Evolutionary conservation across 2,329 filamentous ascomycete genomes (phyloP), one percentile per base, ranked within the genome.

Genomic region (Penicillium freii): DNA sequence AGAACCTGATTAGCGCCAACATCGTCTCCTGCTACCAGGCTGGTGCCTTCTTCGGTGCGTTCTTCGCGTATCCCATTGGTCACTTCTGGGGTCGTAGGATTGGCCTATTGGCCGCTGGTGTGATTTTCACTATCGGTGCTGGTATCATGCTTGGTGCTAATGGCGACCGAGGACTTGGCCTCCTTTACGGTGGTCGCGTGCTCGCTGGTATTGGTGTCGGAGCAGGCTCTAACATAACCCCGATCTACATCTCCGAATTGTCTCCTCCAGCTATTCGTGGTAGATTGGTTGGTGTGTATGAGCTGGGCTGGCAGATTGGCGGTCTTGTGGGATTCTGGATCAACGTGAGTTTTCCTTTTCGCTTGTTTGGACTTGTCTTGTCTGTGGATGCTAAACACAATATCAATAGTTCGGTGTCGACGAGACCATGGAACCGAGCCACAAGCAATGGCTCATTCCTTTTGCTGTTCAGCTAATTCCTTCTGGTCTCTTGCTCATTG

Each of bases 1-100:
- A 10, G 70, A 81, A 85, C 31, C 74, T 89, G 4, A 77, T 89
- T 47, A 87, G 85, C 67, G 80, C 87, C 66, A 93, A 92, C 72
- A 91, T 92, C 60, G 89, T 92, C 51, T 91, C 87, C 27, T 84
- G 88, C 53, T 92, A 91, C 76, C 90, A 93, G 74, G 90, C 90
- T 10, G 90, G 90, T 58, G 89, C 89, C 58, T 92, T 94, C 77
- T 92, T 93, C 65, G 90, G 90, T 50, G 84, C 87, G n/a, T 76
- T 91, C 40, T 81, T 83, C 58, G 88, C 86, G 56, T 92, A 89
- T 64, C 80, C 78, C 9, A 81, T 84, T 34, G 85, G 83, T 31
- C 86, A 88, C 77, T 89, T 82, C 70, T 77, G 87, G 60, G 89
- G 89, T 29, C 83, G 89, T 23, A 84, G 84, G 66, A 82, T 80